phyloP scores from a whole-genome alignment of 2,329 filamentous ascomycete species.

The Cladobotryum mycophilum region DNA sequence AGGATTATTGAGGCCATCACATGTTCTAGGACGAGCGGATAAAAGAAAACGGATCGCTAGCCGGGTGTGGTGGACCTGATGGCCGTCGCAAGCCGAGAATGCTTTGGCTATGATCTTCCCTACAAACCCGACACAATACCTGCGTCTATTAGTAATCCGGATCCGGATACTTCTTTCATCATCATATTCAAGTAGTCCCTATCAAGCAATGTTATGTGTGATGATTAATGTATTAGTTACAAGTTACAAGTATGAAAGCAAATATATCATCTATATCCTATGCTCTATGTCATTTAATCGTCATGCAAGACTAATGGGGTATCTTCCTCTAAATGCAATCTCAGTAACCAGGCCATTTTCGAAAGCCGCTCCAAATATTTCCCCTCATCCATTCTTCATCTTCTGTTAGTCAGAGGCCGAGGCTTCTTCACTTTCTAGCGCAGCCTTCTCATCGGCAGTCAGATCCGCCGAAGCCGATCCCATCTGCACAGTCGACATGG shows the following conservation, averaged over 20 bases:
- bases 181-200: too few relatives aligned
- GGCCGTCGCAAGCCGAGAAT: background rate
- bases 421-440: conserved; percentile 14
- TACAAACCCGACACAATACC: too few relatives aligned
- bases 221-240: background rate
- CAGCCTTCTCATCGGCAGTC: conserved; percentile 50
- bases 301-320: background rate
- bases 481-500: conserved; percentile 53
- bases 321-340: background rate
- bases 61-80: background rate
- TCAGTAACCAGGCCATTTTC: background rate
- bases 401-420: background rate
- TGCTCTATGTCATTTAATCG: background rate
- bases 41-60: background rate
- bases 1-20: too few relatives aligned
- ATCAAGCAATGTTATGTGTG: background rate
- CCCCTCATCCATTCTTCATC: background rate
- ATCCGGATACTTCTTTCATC: too few relatives aligned
- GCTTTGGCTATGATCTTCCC: too few relatives aligned
- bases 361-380: background rate
- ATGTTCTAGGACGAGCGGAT: background rate
- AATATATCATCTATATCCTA: background rate
- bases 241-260: background rate
- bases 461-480: conserved; percentile 49
- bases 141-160: too few relatives aligned